These are phyloP conservation scores for Boletus eberwhitei DNA, from an alignment of 768 basidiomycete genomes.

Conservation along the genomic window DNA sequence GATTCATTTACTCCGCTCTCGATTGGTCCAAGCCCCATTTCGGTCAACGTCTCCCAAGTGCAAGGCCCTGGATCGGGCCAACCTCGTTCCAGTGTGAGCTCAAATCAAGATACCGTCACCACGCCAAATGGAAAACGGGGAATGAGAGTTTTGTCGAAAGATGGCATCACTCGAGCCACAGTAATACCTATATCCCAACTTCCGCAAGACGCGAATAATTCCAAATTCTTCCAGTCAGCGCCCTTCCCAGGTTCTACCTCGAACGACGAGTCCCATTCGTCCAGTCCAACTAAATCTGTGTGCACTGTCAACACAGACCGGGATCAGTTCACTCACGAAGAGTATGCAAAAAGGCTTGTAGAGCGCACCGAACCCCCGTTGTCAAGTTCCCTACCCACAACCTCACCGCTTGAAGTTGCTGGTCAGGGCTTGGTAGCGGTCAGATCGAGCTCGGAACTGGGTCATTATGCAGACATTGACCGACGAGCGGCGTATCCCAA, in stretches of 20 bases:
- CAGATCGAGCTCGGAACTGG: slow-evolving; percentile 78
- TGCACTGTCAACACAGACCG: slow-evolving; percentile 40
- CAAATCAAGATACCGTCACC: slow-evolving; percentile 29
- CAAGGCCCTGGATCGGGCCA: slow-evolving; percentile 34
- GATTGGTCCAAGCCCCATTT: slow-evolving; percentile 32
- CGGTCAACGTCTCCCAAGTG: slow-evolving; percentile 23
- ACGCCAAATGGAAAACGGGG: slow-evolving; percentile 32
- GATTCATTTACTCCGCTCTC: slow-evolving; percentile 49
- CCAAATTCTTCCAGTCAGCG: slow-evolving; percentile 56
- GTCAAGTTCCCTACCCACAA: slow-evolving; percentile 55
- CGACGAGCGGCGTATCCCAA: slow-evolving; percentile 29
- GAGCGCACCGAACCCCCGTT: slow-evolving; percentile 57
- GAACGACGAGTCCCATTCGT: slow-evolving; percentile 33
- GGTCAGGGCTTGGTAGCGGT: slow-evolving; percentile 30
- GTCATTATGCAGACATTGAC: slow-evolving; percentile 71
- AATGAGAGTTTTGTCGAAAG: slow-evolving; percentile 48
- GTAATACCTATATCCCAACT: slow-evolving; percentile 58
- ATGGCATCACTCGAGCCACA: slow-evolving; percentile 54
- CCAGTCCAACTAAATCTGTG: slow-evolving; percentile 56
- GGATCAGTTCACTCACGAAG: slow-evolving; percentile 23
- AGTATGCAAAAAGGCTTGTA: slow-evolving; percentile 37
- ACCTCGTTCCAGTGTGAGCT: slow-evolving; percentile 58
- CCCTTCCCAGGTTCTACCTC: slow-evolving; percentile 25
- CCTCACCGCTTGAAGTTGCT: slow-evolving; percentile 42
- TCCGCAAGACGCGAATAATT: slow-evolving; percentile 49